Conservation (phyloP, 2,329 filamentous ascomycete species). For the Alternaria infectoria region DNA sequence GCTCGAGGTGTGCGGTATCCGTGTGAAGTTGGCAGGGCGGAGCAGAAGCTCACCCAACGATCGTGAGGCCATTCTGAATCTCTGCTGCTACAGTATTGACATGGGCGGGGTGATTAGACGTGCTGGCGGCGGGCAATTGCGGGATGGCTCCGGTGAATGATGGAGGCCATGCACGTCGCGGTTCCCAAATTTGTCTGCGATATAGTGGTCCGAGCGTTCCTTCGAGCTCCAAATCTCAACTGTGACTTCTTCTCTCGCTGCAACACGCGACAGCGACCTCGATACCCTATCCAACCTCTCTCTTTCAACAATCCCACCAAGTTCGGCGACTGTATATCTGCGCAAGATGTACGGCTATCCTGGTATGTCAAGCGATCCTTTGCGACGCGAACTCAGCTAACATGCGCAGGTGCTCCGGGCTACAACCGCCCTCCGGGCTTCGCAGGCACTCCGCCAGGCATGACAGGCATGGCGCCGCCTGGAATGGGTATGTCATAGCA, state of each 20-base stretch:
- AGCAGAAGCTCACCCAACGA: slow-evolving; percentile 41
- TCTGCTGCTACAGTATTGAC: neutral
- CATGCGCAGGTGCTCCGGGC: slow-evolving; percentile 55
- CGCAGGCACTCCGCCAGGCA: slow-evolving; percentile 73
- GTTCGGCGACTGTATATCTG: slow-evolving; percentile 1
- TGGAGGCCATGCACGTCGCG: slow-evolving; percentile 17
- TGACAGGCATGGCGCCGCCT: slow-evolving; percentile 78
- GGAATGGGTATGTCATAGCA: slow-evolving; percentile 72
- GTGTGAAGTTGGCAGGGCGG: slow-evolving; percentile 34
- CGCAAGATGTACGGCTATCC: slow-evolving; percentile 46
- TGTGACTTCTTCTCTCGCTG: slow-evolving; percentile 10
- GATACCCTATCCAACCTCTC: neutral
- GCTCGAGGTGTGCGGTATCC: slow-evolving; percentile 21
- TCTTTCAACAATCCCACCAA: neutral
- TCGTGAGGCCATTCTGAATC: slow-evolving; percentile 36
- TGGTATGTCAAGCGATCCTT: slow-evolving; percentile 24
- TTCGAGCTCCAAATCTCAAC: slow-evolving; percentile 16
- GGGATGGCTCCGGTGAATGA: slow-evolving; percentile 4
- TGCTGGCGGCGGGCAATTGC: slow-evolving; percentile 3
- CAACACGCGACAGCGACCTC: slow-evolving; percentile 12
- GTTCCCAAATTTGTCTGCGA: slow-evolving; percentile 32
- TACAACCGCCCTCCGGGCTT: slow-evolving; percentile 80
- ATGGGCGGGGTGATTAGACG: neutral
- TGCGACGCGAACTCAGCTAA: slow-evolving; percentile 21
- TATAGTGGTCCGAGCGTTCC: slow-evolving; percentile 21